Percentiles rank a stretch among this genome's conserved stretches.
Evolutionary conservation across 108 stramenopile species (phyloP).

Genomic region (Chaetoceros tenuissimus): DNA sequence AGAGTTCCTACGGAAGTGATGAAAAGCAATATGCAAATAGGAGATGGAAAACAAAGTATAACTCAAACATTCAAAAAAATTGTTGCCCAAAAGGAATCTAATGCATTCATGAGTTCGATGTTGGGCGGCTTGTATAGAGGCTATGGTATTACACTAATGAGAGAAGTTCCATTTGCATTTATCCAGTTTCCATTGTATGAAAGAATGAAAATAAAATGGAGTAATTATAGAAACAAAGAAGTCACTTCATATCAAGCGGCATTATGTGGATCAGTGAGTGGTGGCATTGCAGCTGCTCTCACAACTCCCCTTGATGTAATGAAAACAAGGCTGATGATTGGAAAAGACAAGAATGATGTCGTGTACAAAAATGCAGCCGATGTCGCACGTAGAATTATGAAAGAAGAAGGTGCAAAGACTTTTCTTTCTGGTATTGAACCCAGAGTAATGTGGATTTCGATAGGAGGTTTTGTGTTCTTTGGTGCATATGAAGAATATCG

Average conservation of each 20-base stretch:
- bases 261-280: conserved; percentile 67
- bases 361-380: conserved; percentile 54
- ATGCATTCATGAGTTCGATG: conserved; percentile 25
- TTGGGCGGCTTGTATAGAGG: conserved; percentile 81
- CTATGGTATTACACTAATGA: conserved; percentile 81
- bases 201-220: conserved; percentile 50
- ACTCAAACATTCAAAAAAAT: conserved; percentile 42
- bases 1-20: conserved; percentile 97
- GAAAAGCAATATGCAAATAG: conserved; percentile 95
- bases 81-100: conserved; percentile 40
- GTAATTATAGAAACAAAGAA: conserved; percentile 12
- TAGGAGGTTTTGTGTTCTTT: conserved; percentile 99
- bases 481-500: conserved; percentile 85
- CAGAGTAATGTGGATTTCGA: conserved; percentile 94
- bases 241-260: conserved; percentile 70
- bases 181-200: conserved; percentile 89
- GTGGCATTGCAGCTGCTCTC: conserved; percentile 75
- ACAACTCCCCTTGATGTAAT: conserved; percentile 90
- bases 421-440: conserved; percentile 89
- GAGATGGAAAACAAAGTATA: conserved; percentile 29
- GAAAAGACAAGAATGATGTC: conserved; percentile 59
- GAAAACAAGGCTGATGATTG: conserved; percentile 85
- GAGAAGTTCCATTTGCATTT: conserved; percentile 88
- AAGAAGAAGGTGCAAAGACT: conserved; percentile 30
- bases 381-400: conserved; percentile 39